A percentile compares a stretch with the other conserved stretches of the same genome.
These are phyloP conservation scores for Aeschynomene evenia DNA, from an alignment of 306 rosid species.

Conservation along the genomic window DNA sequence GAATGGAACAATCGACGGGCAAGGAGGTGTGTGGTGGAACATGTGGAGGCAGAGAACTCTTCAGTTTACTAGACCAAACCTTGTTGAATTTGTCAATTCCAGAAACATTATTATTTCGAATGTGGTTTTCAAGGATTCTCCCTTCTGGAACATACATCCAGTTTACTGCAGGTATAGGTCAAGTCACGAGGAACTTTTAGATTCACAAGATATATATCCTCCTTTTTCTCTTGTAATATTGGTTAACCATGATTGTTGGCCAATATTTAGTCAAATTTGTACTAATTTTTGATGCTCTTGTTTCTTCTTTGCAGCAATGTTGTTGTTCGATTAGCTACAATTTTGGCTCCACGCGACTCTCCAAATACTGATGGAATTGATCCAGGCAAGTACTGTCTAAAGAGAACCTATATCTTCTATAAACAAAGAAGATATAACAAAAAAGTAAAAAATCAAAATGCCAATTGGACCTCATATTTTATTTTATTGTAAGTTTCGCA, in stretches of 20 bases:
- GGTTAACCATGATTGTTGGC: neutral
- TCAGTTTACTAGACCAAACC: constrained; percentile 80
- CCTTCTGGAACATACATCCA: constrained; percentile 97
- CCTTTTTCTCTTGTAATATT: neutral
- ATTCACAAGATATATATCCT: neutral
- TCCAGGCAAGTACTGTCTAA: constrained; percentile 59
- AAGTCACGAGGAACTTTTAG: neutral
- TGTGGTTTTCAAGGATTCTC: constrained; percentile 77
- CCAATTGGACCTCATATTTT: neutral
- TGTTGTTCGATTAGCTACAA: constrained; percentile 75
- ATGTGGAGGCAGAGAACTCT: constrained; percentile 95
- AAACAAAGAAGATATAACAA: neutral
- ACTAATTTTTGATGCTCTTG: neutral
- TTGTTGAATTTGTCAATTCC: constrained; percentile 77
- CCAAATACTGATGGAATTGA: constrained; percentile 98
- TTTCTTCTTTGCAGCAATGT: constrained; percentile 63
- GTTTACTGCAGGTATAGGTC: constrained; percentile 80
- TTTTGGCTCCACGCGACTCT: constrained; percentile 90
- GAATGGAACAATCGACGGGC: constrained; percentile 95
- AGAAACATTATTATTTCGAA: constrained; percentile 67
- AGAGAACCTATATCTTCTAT: neutral
- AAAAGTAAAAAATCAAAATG: constrained; percentile 12
- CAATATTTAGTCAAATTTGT: neutral
- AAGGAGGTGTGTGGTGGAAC: constrained; percentile 94
- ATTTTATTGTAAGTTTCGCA: constrained; percentile 2